Evolutionary conservation across 2,329 filamentous ascomycete species (phyloP), one percentile per base, ranked within the genome.

Genomic region (Diaporthe sp.): DNA sequence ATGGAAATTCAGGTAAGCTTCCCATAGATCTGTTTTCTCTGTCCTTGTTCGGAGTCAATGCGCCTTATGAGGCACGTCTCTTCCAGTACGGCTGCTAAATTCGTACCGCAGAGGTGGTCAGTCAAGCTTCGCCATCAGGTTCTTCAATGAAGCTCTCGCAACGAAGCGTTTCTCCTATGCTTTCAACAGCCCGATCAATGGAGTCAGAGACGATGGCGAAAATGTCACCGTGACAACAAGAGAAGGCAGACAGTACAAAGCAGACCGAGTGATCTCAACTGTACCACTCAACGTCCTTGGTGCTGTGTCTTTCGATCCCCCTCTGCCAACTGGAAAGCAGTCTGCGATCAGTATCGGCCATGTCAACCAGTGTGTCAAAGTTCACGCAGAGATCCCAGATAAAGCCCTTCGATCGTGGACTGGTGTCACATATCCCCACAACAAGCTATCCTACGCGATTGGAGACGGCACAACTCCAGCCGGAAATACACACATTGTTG

Each of bases 371-470:
- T 66, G 61, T 30, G 61, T 50, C 19, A 50, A 50, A 51, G 61
- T 66, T 12, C 42, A 66, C 37, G 61, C 61, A 1, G 61, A 66
- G 37, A 25, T 66, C 5, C 30, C 0, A 85, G 86, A 0, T 86
- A 88, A 77, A 1, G 82, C 85, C n/a, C 78, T 88, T 55, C 80
- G 85, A 0, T 86, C 85, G 0, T 86, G 84, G 80, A 85, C 83
- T 0, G 84, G 85, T 1, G 82, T 87, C 53, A 1, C 82, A 81
- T 15, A 86, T 72, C 85, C 86, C 0, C 78, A 82, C 22, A 86
- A 86, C 27, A 81, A 82, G 19, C 80, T 88, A 0, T 79, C 82
- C 6, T 87, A 85, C 58, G 84, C 81, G 0, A 82, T 86, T 4
- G 86, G 83, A 0, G 86, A 88, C 71, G 86, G 87, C 0, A 82